Evolutionary conservation across 164 flowering plant species (phyloP), one percentile per base, ranked within the genome.

Genomic region (Protea cynaroides): DNA sequence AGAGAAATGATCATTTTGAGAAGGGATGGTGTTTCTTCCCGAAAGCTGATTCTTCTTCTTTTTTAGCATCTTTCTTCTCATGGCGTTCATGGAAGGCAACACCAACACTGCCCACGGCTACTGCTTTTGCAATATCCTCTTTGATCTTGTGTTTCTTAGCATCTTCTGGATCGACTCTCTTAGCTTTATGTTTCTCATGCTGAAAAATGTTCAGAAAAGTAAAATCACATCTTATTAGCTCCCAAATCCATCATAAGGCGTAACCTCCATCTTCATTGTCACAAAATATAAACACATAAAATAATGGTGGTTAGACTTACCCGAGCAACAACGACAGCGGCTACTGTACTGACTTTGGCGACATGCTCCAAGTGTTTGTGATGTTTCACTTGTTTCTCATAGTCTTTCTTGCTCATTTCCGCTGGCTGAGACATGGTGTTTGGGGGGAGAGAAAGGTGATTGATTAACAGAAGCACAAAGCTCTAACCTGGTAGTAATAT

Each of bases 161-260:
- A 25, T 85, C 72, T 75, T 87, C 89, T 7, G 87, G 83, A 65
- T 87, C n/a, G n/a, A n/a, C 93, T 44, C 85, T 84, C 77, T 73
- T 19, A 4, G 81, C 72, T 79, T 82, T 43, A 55, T 77, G 80
- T 75, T 71, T 77, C 80, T 77, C 80, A 56, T 71, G 66, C 80
- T 77, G 64, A 40, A n/a, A 56, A 17, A 51, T 34, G 3, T 8
- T 57, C 24, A 12, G 3, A 25, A 62, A 49, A 62, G 10, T 3
- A 29, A 19, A 0, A 60, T 43, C 5, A 6, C 14, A 19, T 1
- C 10, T 15, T 7, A 18, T 43, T 8, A 40, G 46, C 46, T 40
- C 14, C 4, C 8, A 40, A 40, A 40, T 40, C 0, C 8, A 9
- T 8, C 14, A 40, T 10, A 4, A 40, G 14, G 8, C 4, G 34